A percentile compares a stretch with the other conserved stretches of the same genome.
Evolutionary conservation across 2,329 filamentous ascomycete species (phyloP).

Genomic region (Huntiella bhutanensis): DNA sequence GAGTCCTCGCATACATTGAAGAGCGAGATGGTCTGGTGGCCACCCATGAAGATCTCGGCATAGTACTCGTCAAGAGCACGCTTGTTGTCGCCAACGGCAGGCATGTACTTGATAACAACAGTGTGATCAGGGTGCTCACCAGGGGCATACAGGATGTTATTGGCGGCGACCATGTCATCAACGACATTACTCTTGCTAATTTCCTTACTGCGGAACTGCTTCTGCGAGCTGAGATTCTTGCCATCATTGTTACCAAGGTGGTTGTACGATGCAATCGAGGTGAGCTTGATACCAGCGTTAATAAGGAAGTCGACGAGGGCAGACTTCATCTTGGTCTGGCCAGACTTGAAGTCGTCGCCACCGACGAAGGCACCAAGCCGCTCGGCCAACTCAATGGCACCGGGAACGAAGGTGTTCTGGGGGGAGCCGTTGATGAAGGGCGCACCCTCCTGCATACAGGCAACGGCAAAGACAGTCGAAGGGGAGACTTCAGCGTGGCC

Average conservation of each 20-base stretch:
- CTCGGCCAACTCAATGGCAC: slow-evolving; percentile 75
- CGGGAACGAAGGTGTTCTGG: slow-evolving; percentile 96
- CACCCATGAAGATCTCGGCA: slow-evolving; percentile 96
- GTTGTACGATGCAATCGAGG: slow-evolving; percentile 97
- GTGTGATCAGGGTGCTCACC: slow-evolving; percentile 95
- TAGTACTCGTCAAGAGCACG: slow-evolving; percentile 98
- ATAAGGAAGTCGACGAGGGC: slow-evolving; percentile 96
- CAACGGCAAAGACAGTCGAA: slow-evolving; percentile 89
- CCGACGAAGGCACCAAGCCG: slow-evolving; percentile 78
- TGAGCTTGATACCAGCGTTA: slow-evolving; percentile 96
- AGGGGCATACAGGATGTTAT: slow-evolving; percentile 71
- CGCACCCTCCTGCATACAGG: slow-evolving; percentile 70
- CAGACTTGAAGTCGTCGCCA: slow-evolving; percentile 98
- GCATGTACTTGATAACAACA: slow-evolving; percentile 99
- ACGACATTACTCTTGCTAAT: slow-evolving; percentile 99
- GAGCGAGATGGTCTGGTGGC: slow-evolving; percentile 91
- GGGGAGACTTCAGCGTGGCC: slow-evolving; percentile 86
- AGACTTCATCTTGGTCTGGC: slow-evolving; percentile 99
- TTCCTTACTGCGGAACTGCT: slow-evolving; percentile 98
- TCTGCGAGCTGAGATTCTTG: slow-evolving; percentile 93
- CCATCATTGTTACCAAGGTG: slow-evolving; percentile 98
- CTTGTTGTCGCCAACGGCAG: slow-evolving; percentile 96
- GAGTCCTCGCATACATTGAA: slow-evolving; percentile 99
- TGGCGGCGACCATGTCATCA: slow-evolving; percentile 98
- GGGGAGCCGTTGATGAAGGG: slow-evolving; percentile 99